These are phyloP conservation scores for Colletotrichum costaricense DNA, from an alignment of 2,329 filamentous ascomycete species.

Conservation along the genomic window DNA sequence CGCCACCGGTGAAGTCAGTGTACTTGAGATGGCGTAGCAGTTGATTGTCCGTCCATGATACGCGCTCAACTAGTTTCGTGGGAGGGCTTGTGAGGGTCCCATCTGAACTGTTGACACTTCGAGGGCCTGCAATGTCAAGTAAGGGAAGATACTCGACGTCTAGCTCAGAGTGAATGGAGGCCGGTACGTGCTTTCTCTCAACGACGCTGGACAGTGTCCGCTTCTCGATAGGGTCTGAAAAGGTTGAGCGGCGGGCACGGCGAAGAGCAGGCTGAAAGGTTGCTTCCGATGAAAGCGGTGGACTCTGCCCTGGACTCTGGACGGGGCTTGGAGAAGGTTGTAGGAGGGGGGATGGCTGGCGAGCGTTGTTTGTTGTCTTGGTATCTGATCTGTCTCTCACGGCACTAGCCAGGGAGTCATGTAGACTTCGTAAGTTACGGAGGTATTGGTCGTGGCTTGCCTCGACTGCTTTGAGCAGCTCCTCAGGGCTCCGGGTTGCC, in stretches of 20 bases:
- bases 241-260: slow-evolving; percentile 43
- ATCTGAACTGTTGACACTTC: not conserved
- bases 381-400: slow-evolving; percentile 23
- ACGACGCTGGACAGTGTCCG: slow-evolving; percentile 33
- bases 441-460: slow-evolving; percentile 49
- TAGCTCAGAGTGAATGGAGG: slow-evolving; percentile 37
- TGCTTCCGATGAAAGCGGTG: slow-evolving; percentile 15
- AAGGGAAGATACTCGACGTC: slow-evolving; percentile 36
- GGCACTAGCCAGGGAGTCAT: slow-evolving; percentile 40
- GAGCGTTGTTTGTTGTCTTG: slow-evolving; percentile 29
- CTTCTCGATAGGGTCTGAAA: slow-evolving; percentile 38
- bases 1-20: slow-evolving; percentile 54
- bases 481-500: slow-evolving; percentile 43
- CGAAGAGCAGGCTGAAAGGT: slow-evolving; percentile 28
- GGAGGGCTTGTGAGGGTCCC: slow-evolving; percentile 11
- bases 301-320: slow-evolving; percentile 28
- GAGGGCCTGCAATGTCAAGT: slow-evolving; percentile 15
- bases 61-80: slow-evolving; percentile 19
- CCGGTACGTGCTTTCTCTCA: slow-evolving; percentile 29
- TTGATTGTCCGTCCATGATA: slow-evolving; percentile 48
- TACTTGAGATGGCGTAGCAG: slow-evolving; percentile 55
- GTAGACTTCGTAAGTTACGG: slow-evolving; percentile 43
- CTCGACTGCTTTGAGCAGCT: slow-evolving; percentile 47
- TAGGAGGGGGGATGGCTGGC: slow-evolving; percentile 62
- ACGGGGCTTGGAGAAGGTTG: slow-evolving; percentile 39